Percentiles rank a stretch among this genome's conserved stretches.
These are phyloP conservation scores for Sphagnum tenellum DNA, from an alignment of 225 moss, liverwort and hornwort species.

Conservation along the genomic window DNA sequence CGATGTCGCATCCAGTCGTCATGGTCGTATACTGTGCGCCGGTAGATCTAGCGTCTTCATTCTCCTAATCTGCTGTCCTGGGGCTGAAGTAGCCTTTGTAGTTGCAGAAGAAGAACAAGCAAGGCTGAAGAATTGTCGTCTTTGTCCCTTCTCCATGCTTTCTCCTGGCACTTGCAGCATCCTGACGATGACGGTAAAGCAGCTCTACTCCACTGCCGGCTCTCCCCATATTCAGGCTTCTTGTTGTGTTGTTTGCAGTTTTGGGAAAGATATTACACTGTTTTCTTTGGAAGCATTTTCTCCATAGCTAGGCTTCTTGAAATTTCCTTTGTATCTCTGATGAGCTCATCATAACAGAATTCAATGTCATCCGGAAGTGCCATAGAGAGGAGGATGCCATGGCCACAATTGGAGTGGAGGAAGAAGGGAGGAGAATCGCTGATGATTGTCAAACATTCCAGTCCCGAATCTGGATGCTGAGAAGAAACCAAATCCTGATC, in stretches of 20 bases:
- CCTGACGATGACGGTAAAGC: constrained; percentile 5
- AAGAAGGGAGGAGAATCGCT: too few relatives aligned
- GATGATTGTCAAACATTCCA: too few relatives aligned
- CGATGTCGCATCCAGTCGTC: constrained; percentile 61
- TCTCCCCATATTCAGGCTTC: constrained; percentile 7
- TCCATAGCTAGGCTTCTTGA: constrained; percentile 9
- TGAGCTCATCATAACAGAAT: constrained; percentile 4
- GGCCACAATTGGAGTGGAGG: constrained; percentile 3
- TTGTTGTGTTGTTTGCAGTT: constrained; percentile 3
- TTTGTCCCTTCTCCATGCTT: constrained; percentile 11
- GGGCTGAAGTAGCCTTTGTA: constrained; percentile 33
- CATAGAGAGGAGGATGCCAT: constrained; percentile 11
- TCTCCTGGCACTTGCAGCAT: constrained; percentile 6
- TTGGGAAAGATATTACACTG: constrained; percentile 10
- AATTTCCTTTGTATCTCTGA: constrained; percentile 13
- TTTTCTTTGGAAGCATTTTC: constrained; percentile 9
- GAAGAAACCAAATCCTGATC: too few relatives aligned
- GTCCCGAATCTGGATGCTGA: too few relatives aligned
- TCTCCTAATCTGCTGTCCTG: constrained; percentile 20
- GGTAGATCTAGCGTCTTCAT: constrained; percentile 39
- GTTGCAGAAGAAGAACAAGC: constrained; percentile 12
- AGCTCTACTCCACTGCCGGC: too few relatives aligned
- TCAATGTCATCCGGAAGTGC: too few relatives aligned
- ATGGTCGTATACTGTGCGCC: constrained; percentile 62
- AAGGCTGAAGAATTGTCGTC: too few relatives aligned